Evolutionary conservation across 257 asterid genomes (phyloP).

Genomic region (Apocynum venetum): DNA sequence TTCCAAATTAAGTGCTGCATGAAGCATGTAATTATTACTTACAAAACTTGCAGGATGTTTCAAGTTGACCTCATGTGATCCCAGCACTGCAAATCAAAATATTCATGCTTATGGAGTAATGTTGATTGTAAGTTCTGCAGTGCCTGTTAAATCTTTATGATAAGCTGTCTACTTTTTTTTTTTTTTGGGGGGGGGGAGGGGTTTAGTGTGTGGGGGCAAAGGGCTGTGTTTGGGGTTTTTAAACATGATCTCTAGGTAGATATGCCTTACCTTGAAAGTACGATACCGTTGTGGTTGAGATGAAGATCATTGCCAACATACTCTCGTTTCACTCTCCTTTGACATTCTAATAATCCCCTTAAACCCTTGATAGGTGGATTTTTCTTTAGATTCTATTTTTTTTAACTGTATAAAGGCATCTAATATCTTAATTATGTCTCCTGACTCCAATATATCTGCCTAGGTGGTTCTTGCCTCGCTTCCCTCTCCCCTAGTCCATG

Average conservation of each 20-base stretch:
- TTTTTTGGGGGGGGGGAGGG: neutral
- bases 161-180: neutral
- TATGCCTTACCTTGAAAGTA: too few species aligned
- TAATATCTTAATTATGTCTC: neutral
- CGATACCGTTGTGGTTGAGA: too few species aligned
- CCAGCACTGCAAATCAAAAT: slow-evolving; percentile 60
- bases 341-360: neutral
- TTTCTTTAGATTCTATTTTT: neutral
- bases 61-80: slow-evolving; percentile 62
- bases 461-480: neutral
- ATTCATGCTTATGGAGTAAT: slow-evolving; percentile 76
- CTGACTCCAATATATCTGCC: neutral
- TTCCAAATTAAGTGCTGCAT: neutral
- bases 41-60: slow-evolving; percentile 51
- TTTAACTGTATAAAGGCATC: neutral
- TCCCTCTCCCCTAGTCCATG: slow-evolving; percentile 1
- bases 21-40: slow-evolving; percentile 7
- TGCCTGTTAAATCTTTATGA: neutral
- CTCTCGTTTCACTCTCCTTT: neutral
- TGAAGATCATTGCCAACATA: neutral
- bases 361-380: neutral
- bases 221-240: neutral
- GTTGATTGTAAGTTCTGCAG: slow-evolving; percentile 61
- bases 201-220: neutral
- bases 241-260: neutral